phyloP scores from a whole-genome alignment of 2,329 filamentous ascomycete species.

The Ceratocystis variospora region DNA sequence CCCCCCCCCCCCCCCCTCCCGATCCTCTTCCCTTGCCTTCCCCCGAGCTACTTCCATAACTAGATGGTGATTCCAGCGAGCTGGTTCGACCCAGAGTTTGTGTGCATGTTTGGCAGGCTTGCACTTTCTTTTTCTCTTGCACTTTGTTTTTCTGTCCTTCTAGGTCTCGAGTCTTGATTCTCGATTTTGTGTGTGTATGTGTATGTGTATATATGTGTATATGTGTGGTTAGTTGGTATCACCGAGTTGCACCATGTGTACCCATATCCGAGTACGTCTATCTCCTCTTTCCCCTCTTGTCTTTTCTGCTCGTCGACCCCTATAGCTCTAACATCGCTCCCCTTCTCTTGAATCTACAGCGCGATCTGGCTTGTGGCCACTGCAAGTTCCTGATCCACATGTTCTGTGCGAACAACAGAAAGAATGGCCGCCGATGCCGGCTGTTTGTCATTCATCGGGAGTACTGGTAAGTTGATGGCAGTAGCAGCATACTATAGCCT shows the following conservation, averaged over 20 bases:
- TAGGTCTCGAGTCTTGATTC: not conserved
- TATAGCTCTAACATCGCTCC: not conserved
- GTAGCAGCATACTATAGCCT: not conserved
- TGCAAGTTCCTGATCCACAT: conserved; percentile 1
- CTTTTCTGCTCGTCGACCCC: not conserved
- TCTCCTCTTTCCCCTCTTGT: not conserved
- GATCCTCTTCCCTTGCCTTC: not conserved
- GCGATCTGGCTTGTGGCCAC: conserved; percentile 7
- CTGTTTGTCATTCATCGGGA: conserved; percentile 5
- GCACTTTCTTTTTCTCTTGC: conserved; percentile 1
- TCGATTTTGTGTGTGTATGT: too few species aligned
- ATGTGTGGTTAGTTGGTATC: too few species aligned
- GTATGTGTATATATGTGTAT: too few species aligned
- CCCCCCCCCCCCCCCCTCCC: not conserved
- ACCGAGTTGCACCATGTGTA: not conserved
- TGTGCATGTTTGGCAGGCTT: not conserved
- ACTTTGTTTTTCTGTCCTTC: not conserved
- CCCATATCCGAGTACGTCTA: conserved; percentile 6
- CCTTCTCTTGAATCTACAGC: not conserved
- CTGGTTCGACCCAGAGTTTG: not conserved
- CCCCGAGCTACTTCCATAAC: too few species aligned
- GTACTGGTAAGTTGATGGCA: not conserved
- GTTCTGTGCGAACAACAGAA: not conserved
- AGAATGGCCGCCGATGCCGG: not conserved
- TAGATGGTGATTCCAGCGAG: too few species aligned